Evolutionary conservation across 1,284 basidiomycete genomes (phyloP).

Genomic region (Melampsora americana): DNA sequence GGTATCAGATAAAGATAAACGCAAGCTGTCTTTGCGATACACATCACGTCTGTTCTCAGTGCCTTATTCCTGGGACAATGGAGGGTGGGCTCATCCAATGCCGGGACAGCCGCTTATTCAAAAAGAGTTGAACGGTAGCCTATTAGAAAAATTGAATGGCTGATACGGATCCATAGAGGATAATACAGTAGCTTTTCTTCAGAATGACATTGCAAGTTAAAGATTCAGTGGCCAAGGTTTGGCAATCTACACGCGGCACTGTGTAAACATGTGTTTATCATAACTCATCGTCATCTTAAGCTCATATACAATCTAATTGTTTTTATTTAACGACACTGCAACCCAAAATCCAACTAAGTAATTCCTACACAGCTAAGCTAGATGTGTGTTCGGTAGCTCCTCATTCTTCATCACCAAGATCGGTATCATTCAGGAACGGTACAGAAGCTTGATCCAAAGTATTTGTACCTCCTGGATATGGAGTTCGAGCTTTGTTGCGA

Average conservation of each 20-base stretch:
- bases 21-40: too few species aligned
- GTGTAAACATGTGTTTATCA: neutral
- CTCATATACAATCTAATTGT: neutral
- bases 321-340: neutral
- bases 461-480: neutral
- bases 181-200: too few species aligned
- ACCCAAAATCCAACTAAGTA: neutral
- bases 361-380: neutral
- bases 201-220: too few species aligned
- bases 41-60: too few species aligned
- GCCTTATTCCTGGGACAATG: too few species aligned
- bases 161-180: too few species aligned
- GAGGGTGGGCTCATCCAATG: too few species aligned
- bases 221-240: neutral
- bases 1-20: too few species aligned
- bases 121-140: too few species aligned
- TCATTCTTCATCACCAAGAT: neutral
- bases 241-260: neutral
- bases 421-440: constrained; percentile 23
- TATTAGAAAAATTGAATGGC: too few species aligned
- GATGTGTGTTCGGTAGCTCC: too few species aligned
- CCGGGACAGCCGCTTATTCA: too few species aligned
- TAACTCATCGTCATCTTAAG: neutral
- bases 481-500: neutral
- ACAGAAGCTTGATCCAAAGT: constrained; percentile 16